Evolutionary conservation across 2,329 filamentous ascomycete species (phyloP).

Genomic region (Talaromyces sp.): DNA sequence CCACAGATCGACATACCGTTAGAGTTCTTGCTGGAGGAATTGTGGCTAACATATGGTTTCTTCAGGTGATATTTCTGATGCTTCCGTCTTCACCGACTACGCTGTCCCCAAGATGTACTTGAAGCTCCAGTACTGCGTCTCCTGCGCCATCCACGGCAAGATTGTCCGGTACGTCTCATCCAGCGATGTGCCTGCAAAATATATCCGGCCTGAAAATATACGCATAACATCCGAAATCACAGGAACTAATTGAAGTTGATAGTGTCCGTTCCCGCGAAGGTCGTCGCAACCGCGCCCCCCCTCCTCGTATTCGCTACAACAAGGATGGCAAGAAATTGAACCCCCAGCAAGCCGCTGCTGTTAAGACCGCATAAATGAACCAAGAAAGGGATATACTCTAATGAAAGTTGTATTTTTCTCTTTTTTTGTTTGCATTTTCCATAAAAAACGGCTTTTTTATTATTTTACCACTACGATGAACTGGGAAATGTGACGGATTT

Average conservation of each 20-base stretch:
- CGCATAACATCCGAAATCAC: too few species aligned
- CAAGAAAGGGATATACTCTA: constrained; percentile 11
- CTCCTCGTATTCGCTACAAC: constrained; percentile 98
- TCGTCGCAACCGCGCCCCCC: constrained; percentile 97
- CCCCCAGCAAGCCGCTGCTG: constrained; percentile 70
- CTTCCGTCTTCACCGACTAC: constrained; percentile 99
- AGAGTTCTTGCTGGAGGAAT: background rate
- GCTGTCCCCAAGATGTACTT: constrained; percentile 99
- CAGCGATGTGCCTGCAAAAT: background rate
- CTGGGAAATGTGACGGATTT: constrained; percentile 14
- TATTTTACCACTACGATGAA: constrained; percentile 19
- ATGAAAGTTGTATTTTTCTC: constrained; percentile 25
- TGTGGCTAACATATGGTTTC: constrained; percentile 17
- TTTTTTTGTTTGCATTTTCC: constrained; percentile 1
- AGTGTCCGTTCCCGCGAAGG: constrained; percentile 97
- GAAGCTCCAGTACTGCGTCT: constrained; percentile 99
- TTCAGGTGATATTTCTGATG: constrained; percentile 98
- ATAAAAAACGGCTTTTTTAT: constrained; percentile 3
- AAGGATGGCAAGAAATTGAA: constrained; percentile 99
- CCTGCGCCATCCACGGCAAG: constrained; percentile 99
- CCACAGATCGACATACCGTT: background rate
- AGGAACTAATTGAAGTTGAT: constrained; percentile 19
- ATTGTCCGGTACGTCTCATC: constrained; percentile 85
- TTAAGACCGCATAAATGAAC: constrained; percentile 55
- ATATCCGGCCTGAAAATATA: background rate